These are phyloP conservation scores for Acacia pycnantha DNA, from an alignment of 331 rosid genomes.

Conservation along the genomic window DNA sequence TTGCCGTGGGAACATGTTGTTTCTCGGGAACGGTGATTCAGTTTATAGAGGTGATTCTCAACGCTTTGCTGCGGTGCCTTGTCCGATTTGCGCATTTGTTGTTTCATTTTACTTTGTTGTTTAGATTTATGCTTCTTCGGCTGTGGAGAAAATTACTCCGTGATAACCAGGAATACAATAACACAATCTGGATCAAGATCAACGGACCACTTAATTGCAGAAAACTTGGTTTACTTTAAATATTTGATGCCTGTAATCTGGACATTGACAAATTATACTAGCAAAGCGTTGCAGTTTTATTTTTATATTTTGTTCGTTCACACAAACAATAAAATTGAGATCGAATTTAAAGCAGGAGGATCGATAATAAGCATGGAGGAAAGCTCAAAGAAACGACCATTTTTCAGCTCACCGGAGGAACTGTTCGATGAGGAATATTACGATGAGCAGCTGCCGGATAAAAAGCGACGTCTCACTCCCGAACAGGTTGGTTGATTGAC, in stretches of 20 bases:
- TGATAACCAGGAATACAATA: not conserved
- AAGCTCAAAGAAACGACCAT: slow-evolving; percentile 66
- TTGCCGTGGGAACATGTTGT: slow-evolving; percentile 74
- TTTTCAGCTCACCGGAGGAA: slow-evolving; percentile 74
- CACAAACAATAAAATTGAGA: not conserved
- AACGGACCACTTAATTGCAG: not conserved
- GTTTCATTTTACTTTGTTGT: not conserved
- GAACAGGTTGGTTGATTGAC: slow-evolving; percentile 63
- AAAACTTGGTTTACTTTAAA: not conserved
- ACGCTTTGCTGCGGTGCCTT: not conserved
- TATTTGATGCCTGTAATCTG: not conserved
- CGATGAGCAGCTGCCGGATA: slow-evolving; percentile 92
- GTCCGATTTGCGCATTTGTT: not conserved
- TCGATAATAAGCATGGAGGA: slow-evolving; percentile 75
- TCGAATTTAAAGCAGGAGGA: slow-evolving; percentile 48
- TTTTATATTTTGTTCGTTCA: not conserved
- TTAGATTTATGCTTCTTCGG: not conserved
- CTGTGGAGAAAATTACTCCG: not conserved
- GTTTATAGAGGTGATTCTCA: slow-evolving; percentile 60
- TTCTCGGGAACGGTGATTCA: slow-evolving; percentile 67
- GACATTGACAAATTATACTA: not conserved
- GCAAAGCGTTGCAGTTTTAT: not conserved
- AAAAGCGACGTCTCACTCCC: slow-evolving; percentile 93
- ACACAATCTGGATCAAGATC: not conserved
- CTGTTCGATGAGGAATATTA: slow-evolving; percentile 85